Percentiles rank a stretch among this genome's conserved stretches.
phyloP scores from a whole-genome alignment of 139 green algal genomes.

The Trebouxia sp. region DNA sequence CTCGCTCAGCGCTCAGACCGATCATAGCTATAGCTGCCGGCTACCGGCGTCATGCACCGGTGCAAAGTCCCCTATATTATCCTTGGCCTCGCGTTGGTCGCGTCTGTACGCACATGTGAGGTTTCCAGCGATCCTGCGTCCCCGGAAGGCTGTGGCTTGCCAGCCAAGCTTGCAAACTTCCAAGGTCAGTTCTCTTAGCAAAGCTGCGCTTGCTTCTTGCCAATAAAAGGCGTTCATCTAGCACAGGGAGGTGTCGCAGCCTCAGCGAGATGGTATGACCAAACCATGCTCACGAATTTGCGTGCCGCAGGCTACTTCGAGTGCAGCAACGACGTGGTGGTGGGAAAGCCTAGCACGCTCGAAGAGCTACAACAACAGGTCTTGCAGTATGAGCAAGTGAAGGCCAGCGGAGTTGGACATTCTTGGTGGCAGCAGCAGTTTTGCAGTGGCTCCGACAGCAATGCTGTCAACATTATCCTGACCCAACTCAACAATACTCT shows the following conservation, averaged over 20 bases:
- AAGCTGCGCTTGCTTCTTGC: too few species aligned
- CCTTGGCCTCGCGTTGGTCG: too few species aligned
- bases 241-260: too few species aligned
- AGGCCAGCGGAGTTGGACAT: slow-evolving; percentile 64
- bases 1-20: too few species aligned
- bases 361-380: slow-evolving; percentile 46
- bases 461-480: slow-evolving; percentile 65
- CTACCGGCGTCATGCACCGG: too few species aligned
- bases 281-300: too few species aligned
- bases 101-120: too few species aligned
- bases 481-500: slow-evolving; percentile 51
- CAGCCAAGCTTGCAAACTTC: slow-evolving; percentile 1
- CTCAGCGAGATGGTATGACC: too few species aligned
- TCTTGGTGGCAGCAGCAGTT: slow-evolving; percentile 71
- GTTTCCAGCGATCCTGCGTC: not conserved
- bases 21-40: too few species aligned
- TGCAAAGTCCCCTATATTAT: too few species aligned
- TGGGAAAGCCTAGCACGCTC: slow-evolving; percentile 56
- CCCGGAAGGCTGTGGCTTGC: not conserved
- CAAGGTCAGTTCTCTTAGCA: slow-evolving; percentile 5
- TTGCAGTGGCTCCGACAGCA: slow-evolving; percentile 48
- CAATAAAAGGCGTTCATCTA: too few species aligned
- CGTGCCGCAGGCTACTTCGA: slow-evolving; percentile 42
- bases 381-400: slow-evolving; percentile 46
- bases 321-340: slow-evolving; percentile 51